Conservation (phyloP, 495 filamentous ascomycete genomes). For the Hypoxylon lenormandii region DNA sequence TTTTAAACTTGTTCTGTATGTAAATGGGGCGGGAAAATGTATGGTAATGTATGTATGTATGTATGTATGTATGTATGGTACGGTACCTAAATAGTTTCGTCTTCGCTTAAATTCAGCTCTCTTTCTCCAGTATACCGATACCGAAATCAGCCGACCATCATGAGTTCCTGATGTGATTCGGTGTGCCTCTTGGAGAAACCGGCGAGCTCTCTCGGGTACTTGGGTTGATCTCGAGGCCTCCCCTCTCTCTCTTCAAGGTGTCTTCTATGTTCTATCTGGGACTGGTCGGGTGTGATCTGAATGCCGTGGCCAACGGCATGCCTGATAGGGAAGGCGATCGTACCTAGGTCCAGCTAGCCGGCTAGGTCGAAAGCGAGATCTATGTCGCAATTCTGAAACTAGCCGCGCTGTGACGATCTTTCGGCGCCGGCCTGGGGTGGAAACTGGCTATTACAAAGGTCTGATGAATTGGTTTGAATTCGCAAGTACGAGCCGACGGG, state of each 20-base stretch:
- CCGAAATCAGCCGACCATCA: slow-evolving; percentile 48
- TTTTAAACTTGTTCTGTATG: slow-evolving; percentile 12
- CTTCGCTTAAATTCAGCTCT: slow-evolving; percentile 41
- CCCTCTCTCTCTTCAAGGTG: slow-evolving; percentile 13
- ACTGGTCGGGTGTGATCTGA: slow-evolving; percentile 14
- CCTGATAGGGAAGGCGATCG: slow-evolving; percentile 49
- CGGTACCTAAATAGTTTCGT: background rate
- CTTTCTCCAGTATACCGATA: slow-evolving; percentile 32
- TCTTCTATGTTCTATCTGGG: slow-evolving; percentile 9
- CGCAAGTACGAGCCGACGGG: background rate
- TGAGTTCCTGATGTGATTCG: slow-evolving; percentile 46
- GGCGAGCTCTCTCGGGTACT: slow-evolving; percentile 37
- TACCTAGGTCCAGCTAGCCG: slow-evolving; percentile 45
- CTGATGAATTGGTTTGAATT: slow-evolving; percentile 39
- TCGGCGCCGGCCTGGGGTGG: slow-evolving; percentile 15
- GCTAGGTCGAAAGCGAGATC: slow-evolving; percentile 42
- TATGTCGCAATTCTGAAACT: slow-evolving; percentile 50
- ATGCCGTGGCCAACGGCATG: slow-evolving; percentile 43
- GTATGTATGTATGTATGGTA: slow-evolving; percentile 11
- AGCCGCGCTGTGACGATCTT: slow-evolving; percentile 35
- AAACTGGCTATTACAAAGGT: slow-evolving; percentile 29
- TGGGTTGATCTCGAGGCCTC: slow-evolving; percentile 30
- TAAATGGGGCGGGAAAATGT: slow-evolving; percentile 1
- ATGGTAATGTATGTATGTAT: background rate
- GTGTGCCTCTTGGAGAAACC: slow-evolving; percentile 41